Evolutionary conservation across 2,329 filamentous ascomycete genomes (phyloP), one percentile per base, ranked within the genome.

Genomic region (Cladosporium sp.): DNA sequence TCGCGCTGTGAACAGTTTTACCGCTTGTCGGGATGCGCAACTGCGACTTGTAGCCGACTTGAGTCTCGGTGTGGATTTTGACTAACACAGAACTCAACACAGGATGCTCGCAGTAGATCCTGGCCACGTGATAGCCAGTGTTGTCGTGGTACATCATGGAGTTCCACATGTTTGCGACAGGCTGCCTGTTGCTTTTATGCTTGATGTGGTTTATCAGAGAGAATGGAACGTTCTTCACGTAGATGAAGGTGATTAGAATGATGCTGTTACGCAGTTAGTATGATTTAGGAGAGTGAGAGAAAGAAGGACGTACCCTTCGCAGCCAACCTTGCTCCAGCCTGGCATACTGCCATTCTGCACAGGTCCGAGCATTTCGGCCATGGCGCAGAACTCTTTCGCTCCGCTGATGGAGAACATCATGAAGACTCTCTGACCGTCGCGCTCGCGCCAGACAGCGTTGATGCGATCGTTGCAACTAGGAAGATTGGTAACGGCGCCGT

Each of bases 161-260:
- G 58, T 74, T 74, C 74, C 74, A 76, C 74, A 75, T 76, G 67
- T 76, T 75, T 7, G 66, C 68, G 23, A 75, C 69, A 8, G 69
- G 65, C 51, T 71, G 66, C 10, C 66, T 66, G 28, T 69, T 73
- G 54, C 67, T 63, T 7, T 61, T 62, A 54, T 71, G 70, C 18
- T 66, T 63, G 46, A 76, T 70, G 65, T 71, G 64, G 13, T 43
- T 68, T 67, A 76, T 73, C 21, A 68, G 66, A 11, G 63, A 64
- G 60, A 70, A 75, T 2, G 67, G 54, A 14, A 74, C 70, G 54
- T 76, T 71, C 64, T 76, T 76, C 61, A 74, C 66, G 58, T 67
- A 75, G 26, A 70, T 57, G 70, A 72, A 74, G 1, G 67, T 72
- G 28, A 75, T 21, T 5, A 71, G 67, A 48, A 75, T 69, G 5